Conservation (phyloP, 495 filamentous ascomycete species). For the Penicillium goetzii region DNA sequence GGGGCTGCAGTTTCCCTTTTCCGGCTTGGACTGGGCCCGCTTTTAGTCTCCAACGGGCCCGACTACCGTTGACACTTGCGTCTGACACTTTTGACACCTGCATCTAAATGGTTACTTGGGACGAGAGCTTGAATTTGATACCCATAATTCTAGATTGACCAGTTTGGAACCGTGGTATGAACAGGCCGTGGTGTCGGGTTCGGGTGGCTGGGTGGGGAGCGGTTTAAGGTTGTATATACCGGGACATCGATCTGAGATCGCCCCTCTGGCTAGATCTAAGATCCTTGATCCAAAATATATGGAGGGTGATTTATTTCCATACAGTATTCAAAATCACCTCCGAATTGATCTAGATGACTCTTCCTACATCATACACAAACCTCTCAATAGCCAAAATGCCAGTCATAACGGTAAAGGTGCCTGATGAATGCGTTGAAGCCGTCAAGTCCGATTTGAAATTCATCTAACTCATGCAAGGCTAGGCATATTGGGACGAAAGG, state of each 20-base stretch:
- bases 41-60: constrained; percentile 15
- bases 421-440: background rate
- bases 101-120: background rate
- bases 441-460: constrained; percentile 3
- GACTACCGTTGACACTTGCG: constrained; percentile 5
- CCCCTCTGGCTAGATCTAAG: constrained; percentile 8
- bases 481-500: background rate
- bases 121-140: background rate
- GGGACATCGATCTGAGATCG: constrained; percentile 10
- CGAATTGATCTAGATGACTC: background rate
- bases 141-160: background rate
- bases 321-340: background rate
- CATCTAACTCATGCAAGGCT: background rate
- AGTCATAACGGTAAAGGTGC: background rate
- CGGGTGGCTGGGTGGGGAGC: constrained; percentile 1
- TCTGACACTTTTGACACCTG: constrained; percentile 8
- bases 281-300: background rate
- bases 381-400: background rate
- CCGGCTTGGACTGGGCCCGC: constrained; percentile 10
- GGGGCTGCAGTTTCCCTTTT: constrained; percentile 8
- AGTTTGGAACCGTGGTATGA: background rate
- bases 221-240: constrained; percentile 5
- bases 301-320: background rate
- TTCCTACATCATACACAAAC: background rate
- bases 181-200: background rate